phyloP scores from a whole-genome alignment of 2,329 filamentous ascomycete species.

The Exophiala sideris region DNA sequence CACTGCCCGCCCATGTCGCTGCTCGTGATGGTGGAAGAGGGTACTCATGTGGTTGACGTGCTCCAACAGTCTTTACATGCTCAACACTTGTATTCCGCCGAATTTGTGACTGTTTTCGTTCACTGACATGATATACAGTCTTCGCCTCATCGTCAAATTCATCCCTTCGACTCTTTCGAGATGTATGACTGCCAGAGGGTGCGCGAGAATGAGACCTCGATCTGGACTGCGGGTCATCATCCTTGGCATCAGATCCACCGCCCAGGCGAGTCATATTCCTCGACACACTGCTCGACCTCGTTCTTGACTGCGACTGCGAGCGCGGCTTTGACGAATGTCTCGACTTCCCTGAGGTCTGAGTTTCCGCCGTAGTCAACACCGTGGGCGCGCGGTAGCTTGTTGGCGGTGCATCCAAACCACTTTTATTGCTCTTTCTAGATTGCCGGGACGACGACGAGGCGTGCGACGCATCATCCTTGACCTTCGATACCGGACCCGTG shows the following conservation, averaged over 20 bases:
- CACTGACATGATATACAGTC: slow-evolving; percentile 16
- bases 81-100: not conserved
- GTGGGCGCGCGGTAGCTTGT: slow-evolving; percentile 26
- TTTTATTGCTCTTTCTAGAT: slow-evolving; percentile 8
- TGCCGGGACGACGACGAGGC: slow-evolving; percentile 11
- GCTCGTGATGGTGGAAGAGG: slow-evolving; percentile 26
- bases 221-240: not conserved
- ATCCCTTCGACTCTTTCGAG: slow-evolving; percentile 15
- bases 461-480: slow-evolving; percentile 2
- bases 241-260: not conserved
- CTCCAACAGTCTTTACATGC: not conserved
- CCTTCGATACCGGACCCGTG: slow-evolving; percentile 5
- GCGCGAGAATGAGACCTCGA: too few species aligned
- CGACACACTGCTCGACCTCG: slow-evolving; percentile 1
- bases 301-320: slow-evolving; percentile 11
- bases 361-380: slow-evolving; percentile 23
- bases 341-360: not conserved
- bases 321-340: not conserved
- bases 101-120: not conserved
- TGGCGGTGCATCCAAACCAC: slow-evolving; percentile 17
- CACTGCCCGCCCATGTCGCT: slow-evolving; percentile 22
- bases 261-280: not conserved
- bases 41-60: slow-evolving; percentile 11
- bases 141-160: slow-evolving; percentile 14
- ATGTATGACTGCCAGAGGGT: not conserved